Base-by-base conservation (phyloP, 495 filamentous ascomycete species). In the Aspergillus taichungensis region DNA sequence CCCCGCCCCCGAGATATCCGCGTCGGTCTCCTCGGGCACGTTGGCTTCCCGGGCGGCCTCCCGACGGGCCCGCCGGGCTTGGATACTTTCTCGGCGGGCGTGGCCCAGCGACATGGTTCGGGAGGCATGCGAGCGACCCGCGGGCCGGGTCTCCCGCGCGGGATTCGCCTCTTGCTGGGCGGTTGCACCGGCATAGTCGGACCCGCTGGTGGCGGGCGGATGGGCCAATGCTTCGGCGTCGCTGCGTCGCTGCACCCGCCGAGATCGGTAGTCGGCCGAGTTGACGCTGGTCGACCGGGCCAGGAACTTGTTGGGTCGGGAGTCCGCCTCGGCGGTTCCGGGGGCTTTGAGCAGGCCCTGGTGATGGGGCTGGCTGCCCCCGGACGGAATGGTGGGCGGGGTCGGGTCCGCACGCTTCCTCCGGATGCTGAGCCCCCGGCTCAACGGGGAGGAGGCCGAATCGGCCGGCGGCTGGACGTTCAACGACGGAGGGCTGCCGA, bases 101-200 rank as follows among this genome's bases (percentile, higher is more conserved):
- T 97, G 92, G 3, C 94, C 89, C 31, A 97, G 72, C 3, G 89
- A 94, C 63, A 92, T 94, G 14, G 91, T 83, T 42, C 92, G 79
- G 57, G 83, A 76, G 24, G 87, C 71, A 40, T 69, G 66, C 2
- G 62, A 61, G 36, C 66, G 66, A 12, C 45, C 42, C 30, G 49
- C 42, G 13, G 52, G 8, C 31, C 55, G 64, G 4, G 45, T 8
- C 6, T 60, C 58, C 13, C 51, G 43, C 9, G 39, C 37, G 33
- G 62, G 61, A 5, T 65, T 56, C 8, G 62, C 50, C 10, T 77
- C 58, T 47, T 71, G 72, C 35, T 69, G 69, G 31, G 53, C 64
- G 37, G 60, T 67, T 6, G 70, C 57, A 36, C 67, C 74, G 32
- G 84, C 82, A 48, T 81, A 76, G 53, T 91, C 86, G 8, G 87